phyloP scores from a whole-genome alignment of 208 protist species.

The Leishmania aethiopica region DNA sequence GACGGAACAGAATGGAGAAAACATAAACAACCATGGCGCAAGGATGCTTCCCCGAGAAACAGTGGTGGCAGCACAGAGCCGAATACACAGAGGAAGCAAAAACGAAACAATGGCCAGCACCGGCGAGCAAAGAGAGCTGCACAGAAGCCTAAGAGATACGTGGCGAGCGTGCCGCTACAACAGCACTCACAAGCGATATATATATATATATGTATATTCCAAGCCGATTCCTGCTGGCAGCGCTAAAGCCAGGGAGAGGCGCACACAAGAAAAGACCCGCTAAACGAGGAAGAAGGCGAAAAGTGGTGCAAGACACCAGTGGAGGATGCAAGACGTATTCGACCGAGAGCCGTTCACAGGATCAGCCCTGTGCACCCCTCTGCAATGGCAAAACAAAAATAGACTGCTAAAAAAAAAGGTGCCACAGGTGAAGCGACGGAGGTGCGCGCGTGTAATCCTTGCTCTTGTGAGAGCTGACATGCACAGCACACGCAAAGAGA shows the following conservation, averaged over 20 bases:
- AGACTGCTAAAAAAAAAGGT: neutral
- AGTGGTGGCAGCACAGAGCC: neutral
- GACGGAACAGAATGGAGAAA: neutral
- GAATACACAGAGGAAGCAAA: neutral
- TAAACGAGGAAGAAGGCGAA: neutral
- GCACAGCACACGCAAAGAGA: neutral
- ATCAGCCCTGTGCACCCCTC: neutral
- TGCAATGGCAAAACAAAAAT: neutral
- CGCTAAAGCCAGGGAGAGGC: no score
- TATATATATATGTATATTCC: no score
- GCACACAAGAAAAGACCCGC: neutral
- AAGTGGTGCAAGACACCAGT: neutral
- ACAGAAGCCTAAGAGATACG: neutral
- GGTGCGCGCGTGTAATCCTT: neutral
- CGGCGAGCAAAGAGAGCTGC: neutral
- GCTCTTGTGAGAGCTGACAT: neutral
- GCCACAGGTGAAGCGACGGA: neutral
- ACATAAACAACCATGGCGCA: neutral
- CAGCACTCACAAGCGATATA: no score
- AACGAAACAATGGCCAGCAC: neutral
- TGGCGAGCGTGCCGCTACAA: neutral
- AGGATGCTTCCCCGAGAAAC: neutral
- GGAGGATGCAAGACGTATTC: neutral
- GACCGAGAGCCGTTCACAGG: neutral
- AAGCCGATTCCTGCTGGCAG: no score